Percentiles rank a stretch among this genome's conserved stretches.
Conservation (phyloP, 805 yeast species). For the Metschnikowia peoriensis region DNA sequence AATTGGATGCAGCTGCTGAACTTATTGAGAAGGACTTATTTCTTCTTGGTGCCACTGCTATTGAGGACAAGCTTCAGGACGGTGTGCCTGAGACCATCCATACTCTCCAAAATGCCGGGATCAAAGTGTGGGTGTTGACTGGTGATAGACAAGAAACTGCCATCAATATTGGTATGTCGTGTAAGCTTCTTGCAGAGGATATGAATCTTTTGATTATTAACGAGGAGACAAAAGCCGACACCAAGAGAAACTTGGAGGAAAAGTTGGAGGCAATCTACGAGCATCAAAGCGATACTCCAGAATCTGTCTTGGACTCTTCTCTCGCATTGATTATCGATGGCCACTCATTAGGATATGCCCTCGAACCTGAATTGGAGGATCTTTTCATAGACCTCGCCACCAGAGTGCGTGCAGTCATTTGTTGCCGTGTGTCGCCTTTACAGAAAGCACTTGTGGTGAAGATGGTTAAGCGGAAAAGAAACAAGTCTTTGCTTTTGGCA, state of each 20-base stretch:
- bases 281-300: constrained; percentile 64
- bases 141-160: constrained; percentile 99
- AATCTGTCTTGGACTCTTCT: constrained; percentile 55
- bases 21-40: constrained; percentile 76
- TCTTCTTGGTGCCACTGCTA: constrained; percentile 94
- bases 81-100: constrained; percentile 98
- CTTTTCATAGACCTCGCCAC: constrained; percentile 76
- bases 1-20: constrained; percentile 87
- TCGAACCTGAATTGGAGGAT: constrained; percentile 78
- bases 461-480: constrained; percentile 78
- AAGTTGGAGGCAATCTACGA: constrained; percentile 73
- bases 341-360: constrained; percentile 80
- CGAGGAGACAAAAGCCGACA: constrained; percentile 79
- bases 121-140: constrained; percentile 95
- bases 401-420: constrained; percentile 90
- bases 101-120: constrained; percentile 93
- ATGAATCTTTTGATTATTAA: constrained; percentile 90
- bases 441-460: constrained; percentile 96
- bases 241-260: constrained; percentile 65
- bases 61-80: constrained; percentile 95
- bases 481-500: constrained; percentile 75
- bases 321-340: constrained; percentile 94
- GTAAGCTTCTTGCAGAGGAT: constrained; percentile 89
- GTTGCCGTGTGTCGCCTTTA: constrained; percentile 96
- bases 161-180: constrained; percentile 96